Evolutionary conservation across 2,329 filamentous ascomycete species (phyloP), one percentile per base, ranked within the genome.

Genomic region (Paraphoma sp.): DNA sequence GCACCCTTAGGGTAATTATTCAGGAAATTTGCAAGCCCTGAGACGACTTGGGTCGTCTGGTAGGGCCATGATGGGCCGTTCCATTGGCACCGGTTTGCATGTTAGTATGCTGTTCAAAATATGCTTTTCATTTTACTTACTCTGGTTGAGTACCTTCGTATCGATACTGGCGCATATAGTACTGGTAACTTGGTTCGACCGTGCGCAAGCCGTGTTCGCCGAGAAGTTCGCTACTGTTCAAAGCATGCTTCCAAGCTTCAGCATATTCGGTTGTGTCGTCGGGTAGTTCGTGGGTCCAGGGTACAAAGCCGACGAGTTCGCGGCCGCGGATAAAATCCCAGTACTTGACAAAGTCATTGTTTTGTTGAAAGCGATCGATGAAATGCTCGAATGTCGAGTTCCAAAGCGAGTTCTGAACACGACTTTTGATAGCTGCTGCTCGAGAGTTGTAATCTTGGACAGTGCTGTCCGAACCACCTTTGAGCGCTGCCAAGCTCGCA

Each of bases 21-120:
- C 1, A 81, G 72, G 17, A 81, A 64, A 52, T 81, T 81, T 3
- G 77, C 76, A 16, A 81, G 75, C 0, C 69, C 79, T 0, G 74
- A 69, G 0, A 81, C 68, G 1, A 73, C 72, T 44, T 80, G 78
- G 0, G 78, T 80, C 0, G 72, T 78, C 55, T 81, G 79, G 54
- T 76, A 81, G 0, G 79, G 78, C 79, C 79, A 81, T 0, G 76
- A 70, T 0, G 79, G 78, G 1, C 79, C 79, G 41, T 81, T 80
- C 79, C 79, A 81, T 46, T 81, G 79, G 49, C 79, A 81, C 5
- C 23, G 2, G 23, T 23, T 23, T 23, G 23, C n/a, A 23, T 23
- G 23, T 23, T 2, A 23, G 23, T 23, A 23, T 23, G 5, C 23
- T 2, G 2, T 23, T 23, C 5, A 23, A 3, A 23, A 23, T 23